Evolutionary conservation across 1,284 basidiomycete genomes (phyloP).

Genomic region (Abortiporus biennis): DNA sequence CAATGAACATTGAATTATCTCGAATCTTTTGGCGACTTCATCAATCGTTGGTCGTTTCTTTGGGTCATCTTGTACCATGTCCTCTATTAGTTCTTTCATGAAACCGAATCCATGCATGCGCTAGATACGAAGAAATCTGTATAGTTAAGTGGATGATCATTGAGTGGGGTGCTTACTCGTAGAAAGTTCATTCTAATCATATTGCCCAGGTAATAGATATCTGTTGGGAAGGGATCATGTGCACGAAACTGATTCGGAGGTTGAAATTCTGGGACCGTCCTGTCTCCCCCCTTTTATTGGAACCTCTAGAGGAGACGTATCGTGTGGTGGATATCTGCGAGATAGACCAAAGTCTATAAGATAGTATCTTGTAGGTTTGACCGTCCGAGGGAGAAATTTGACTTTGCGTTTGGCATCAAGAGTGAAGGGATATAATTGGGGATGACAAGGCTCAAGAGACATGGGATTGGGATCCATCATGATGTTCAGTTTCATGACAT

Average conservation of each 20-base stretch:
- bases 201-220: slow-evolving; percentile 25
- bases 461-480: slow-evolving; percentile 30
- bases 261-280: no score
- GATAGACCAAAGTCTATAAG: slow-evolving; percentile 33
- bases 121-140: slow-evolving; percentile 6
- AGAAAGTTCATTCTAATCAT: slow-evolving; percentile 28
- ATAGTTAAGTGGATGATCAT: not conserved
- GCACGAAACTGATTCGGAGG: no score
- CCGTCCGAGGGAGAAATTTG: slow-evolving; percentile 23
- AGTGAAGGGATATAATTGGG: slow-evolving; percentile 8
- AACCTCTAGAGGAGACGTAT: slow-evolving; percentile 6
- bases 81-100: slow-evolving; percentile 6
- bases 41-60: slow-evolving; percentile 7
- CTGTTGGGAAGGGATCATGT: slow-evolving; percentile 25
- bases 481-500: slow-evolving; percentile 25
- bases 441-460: slow-evolving; percentile 24
- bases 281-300: slow-evolving; percentile 16
- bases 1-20: not conserved
- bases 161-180: no score
- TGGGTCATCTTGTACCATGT: slow-evolving; percentile 10
- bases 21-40: slow-evolving; percentile 9
- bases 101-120: slow-evolving; percentile 11
- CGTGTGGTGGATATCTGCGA: slow-evolving; percentile 12
- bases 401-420: slow-evolving; percentile 17
- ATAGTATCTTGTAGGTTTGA: slow-evolving; percentile 25